Conservation (phyloP, 1,284 basidiomycete genomes). For the Exsudoporus floridanus region DNA sequence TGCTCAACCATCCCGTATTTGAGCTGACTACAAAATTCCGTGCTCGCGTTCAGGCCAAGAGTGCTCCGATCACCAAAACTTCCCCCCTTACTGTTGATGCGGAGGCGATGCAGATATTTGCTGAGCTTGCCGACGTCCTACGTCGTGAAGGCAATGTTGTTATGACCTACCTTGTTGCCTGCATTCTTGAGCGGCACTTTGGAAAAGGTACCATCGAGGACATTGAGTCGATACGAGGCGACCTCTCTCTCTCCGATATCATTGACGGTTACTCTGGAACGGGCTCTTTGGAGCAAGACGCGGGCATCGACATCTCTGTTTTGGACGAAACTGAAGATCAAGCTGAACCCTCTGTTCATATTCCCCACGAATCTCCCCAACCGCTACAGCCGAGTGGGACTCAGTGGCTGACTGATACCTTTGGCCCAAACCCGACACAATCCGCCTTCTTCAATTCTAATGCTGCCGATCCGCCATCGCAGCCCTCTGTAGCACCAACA, state of each 20-base stretch:
- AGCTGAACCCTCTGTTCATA: slow-evolving; percentile 11
- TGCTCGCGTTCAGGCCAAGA: slow-evolving; percentile 76
- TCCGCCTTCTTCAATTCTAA: slow-evolving; percentile 17
- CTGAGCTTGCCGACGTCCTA: slow-evolving; percentile 54
- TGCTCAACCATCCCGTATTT: slow-evolving; percentile 75
- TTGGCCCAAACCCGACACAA: slow-evolving; percentile 32
- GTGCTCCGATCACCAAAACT: slow-evolving; percentile 70
- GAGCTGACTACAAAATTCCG: slow-evolving; percentile 82
- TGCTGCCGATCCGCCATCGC: slow-evolving; percentile 2
- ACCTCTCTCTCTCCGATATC: slow-evolving; percentile 63
- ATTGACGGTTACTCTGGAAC: slow-evolving; percentile 69
- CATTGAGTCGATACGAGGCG: slow-evolving; percentile 71
- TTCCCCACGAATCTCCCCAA: slow-evolving; percentile 5
- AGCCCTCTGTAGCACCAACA: slow-evolving; percentile 14
- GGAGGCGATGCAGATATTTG: slow-evolving; percentile 68
- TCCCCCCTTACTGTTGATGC: slow-evolving; percentile 58
- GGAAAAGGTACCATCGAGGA: slow-evolving; percentile 71
- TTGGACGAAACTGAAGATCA: slow-evolving; percentile 29
- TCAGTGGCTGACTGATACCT: slow-evolving; percentile 42
- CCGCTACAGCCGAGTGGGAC: slow-evolving; percentile 36
- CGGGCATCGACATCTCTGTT: slow-evolving; percentile 28
- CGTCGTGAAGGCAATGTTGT: slow-evolving; percentile 57
- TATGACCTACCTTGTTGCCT: slow-evolving; percentile 76
- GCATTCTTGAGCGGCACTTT: slow-evolving; percentile 69
- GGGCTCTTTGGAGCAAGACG: slow-evolving; percentile 26